These are phyloP conservation scores for Pulveroboletus sp. DNA, from an alignment of 768 basidiomycete genomes.

Conservation along the genomic window DNA sequence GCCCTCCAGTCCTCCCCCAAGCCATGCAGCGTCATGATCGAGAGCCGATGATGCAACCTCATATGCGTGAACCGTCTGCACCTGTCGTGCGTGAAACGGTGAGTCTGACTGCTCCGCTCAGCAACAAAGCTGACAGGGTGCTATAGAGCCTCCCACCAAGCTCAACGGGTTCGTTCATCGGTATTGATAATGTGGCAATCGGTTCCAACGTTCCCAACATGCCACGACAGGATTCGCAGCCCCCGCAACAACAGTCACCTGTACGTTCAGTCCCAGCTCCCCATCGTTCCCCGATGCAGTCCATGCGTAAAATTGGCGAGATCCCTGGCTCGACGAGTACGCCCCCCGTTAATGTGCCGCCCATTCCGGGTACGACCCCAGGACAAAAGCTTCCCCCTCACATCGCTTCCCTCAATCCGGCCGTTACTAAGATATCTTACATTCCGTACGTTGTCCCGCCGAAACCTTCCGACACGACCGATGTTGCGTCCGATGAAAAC, in stretches of 20 bases:
- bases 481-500: constrained; percentile 19
- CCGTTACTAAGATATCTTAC: constrained; percentile 29
- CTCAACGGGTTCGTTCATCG: constrained; percentile 19
- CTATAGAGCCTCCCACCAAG: constrained; percentile 24
- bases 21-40: constrained; percentile 20
- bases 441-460: constrained; percentile 20
- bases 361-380: constrained; percentile 25
- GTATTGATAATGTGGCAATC: constrained; percentile 15
- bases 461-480: constrained; percentile 17
- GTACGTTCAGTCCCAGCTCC: constrained; percentile 14
- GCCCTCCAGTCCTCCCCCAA: constrained; percentile 34
- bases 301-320: constrained; percentile 21
- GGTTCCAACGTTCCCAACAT: constrained; percentile 8
- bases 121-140: neutral
- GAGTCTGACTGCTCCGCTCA: neutral
- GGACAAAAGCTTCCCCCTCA: constrained; percentile 32
- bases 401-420: constrained; percentile 29
- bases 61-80: constrained; percentile 23
- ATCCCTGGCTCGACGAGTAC: constrained; percentile 6
- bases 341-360: constrained; percentile 16
- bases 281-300: constrained; percentile 21
- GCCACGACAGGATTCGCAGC: constrained; percentile 23
- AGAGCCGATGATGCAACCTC: constrained; percentile 24
- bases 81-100: constrained; percentile 27
- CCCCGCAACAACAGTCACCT: constrained; percentile 27